Evolutionary conservation across 345 rosid species (phyloP).

Genomic region (Trapa bicornis): DNA sequence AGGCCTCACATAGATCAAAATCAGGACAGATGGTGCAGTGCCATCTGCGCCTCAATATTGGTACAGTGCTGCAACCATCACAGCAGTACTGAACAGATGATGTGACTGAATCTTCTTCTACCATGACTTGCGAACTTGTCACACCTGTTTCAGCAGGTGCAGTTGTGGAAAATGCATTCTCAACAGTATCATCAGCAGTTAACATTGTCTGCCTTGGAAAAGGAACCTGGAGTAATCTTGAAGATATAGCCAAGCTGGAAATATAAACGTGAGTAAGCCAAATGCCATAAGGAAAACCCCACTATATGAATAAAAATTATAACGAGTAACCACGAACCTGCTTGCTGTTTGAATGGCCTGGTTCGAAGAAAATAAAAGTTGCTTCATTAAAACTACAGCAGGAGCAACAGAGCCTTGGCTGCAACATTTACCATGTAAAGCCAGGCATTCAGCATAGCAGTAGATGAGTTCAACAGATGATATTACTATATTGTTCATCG

Average conservation of each 20-base stretch:
- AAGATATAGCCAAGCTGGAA: conserved; percentile 91
- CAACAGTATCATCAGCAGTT: conserved; percentile 67
- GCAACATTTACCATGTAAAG: conserved; percentile 61
- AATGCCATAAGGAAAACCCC: neutral
- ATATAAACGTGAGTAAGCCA: conserved; percentile 3
- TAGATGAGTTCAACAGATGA: conserved; percentile 88
- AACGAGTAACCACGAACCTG: conserved; percentile 35
- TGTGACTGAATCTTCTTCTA: conserved; percentile 88
- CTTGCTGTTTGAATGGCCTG: conserved; percentile 92
- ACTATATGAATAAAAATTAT: neutral
- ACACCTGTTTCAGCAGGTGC: conserved; percentile 46
- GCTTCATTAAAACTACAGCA: conserved; percentile 71
- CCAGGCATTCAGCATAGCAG: conserved; percentile 92
- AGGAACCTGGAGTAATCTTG: conserved; percentile 97
- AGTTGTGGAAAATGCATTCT: conserved; percentile 42
- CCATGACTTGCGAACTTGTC: conserved; percentile 67
- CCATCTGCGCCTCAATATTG: conserved; percentile 92
- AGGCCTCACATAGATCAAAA: conserved; percentile 93
- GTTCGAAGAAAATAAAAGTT: conserved; percentile 63
- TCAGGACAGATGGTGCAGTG: conserved; percentile 97
- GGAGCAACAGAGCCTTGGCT: conserved; percentile 64
- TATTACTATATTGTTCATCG: conserved; percentile 80
- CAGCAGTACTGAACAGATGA: conserved; percentile 97
- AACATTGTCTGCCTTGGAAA: conserved; percentile 93
- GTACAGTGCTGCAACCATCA: conserved; percentile 97